phyloP scores from a whole-genome alignment of 768 basidiomycete species.

The Tulasnella sp. region DNA sequence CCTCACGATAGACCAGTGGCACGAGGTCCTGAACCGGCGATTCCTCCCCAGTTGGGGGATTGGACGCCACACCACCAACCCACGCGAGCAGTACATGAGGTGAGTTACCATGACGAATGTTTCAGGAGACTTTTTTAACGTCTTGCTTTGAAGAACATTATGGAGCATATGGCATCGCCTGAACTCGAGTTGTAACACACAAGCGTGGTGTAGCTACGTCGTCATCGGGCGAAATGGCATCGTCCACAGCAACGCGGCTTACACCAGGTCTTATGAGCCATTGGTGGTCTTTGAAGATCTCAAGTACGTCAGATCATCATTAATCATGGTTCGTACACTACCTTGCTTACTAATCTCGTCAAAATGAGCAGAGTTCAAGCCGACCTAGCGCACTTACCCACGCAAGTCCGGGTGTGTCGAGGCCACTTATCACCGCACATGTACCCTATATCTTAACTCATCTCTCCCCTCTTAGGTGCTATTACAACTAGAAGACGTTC shows the following conservation, averaged over 20 bases:
- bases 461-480: constrained; percentile 40
- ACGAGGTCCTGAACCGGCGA: constrained; percentile 57
- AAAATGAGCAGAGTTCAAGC: constrained; percentile 52
- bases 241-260: constrained; percentile 56
- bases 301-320: constrained; percentile 40
- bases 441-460: not conserved
- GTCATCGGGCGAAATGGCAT: constrained; percentile 66
- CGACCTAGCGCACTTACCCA: constrained; percentile 56
- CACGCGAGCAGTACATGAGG: constrained; percentile 62
- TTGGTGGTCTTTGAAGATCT: constrained; percentile 58
- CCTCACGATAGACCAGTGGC: constrained; percentile 56
- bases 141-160: constrained; percentile 37
- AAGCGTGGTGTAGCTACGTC: constrained; percentile 76
- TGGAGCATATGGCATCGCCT: constrained; percentile 60
- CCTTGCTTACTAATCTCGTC: not conserved
- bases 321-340: not conserved
- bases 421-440: constrained; percentile 15
- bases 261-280: constrained; percentile 61
- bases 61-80: constrained; percentile 50
- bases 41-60: constrained; percentile 70
- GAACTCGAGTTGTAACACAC: constrained; percentile 60
- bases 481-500: constrained; percentile 57
- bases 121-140: constrained; percentile 1
- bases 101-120: constrained; percentile 27
- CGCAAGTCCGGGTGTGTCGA: constrained; percentile 47